phyloP scores from a whole-genome alignment of 106 monocot species.

The Posidonia australis region DNA sequence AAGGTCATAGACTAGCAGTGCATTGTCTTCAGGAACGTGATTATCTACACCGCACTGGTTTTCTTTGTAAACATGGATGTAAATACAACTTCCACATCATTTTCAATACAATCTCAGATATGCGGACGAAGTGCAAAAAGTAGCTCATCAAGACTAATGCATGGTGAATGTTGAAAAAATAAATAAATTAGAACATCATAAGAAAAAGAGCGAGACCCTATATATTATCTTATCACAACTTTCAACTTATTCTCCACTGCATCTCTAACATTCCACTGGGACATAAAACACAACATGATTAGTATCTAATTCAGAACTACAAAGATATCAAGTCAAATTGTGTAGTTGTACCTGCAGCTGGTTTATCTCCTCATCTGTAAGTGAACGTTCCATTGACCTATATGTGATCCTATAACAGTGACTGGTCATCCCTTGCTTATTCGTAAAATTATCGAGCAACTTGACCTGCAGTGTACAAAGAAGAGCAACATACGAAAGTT shows the following conservation, averaged over 20 bases:
- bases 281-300: background rate
- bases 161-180: background rate
- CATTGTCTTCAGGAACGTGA: no score
- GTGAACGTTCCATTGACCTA: conserved; percentile 86
- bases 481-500: no score
- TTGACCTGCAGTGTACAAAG: conserved; percentile 40
- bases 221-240: conserved; percentile 55
- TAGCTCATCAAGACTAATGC: background rate
- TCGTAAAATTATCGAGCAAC: conserved; percentile 82
- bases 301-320: background rate
- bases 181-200: background rate
- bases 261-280: conserved; percentile 68
- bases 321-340: background rate
- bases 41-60: no score
- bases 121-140: background rate
- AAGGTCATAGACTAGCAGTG: no score
- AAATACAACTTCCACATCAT: no score
- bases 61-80: no score
- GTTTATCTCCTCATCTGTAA: conserved; percentile 94
- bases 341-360: conserved; percentile 51
- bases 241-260: conserved; percentile 64
- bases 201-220: background rate
- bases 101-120: background rate
- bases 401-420: conserved; percentile 92
- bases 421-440: conserved; percentile 89